Base-by-base conservation (phyloP, 306 rosid species). In the Prunus mira region DNA sequence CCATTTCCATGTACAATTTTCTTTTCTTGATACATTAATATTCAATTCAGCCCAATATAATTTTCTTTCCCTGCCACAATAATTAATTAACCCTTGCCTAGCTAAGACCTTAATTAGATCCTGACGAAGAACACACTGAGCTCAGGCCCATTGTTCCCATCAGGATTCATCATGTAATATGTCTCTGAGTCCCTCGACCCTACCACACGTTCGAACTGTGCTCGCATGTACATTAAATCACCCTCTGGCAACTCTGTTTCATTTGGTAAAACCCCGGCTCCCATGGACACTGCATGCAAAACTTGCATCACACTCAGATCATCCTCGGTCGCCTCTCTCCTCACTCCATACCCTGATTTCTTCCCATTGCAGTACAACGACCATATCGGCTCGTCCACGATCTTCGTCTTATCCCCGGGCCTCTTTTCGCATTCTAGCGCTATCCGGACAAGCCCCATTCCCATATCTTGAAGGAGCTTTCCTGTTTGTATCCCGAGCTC, bases 181-280 rank as follows among this genome's bases (percentile, higher is more conserved):
- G 97, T 86, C 76, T 94, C 98, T 0, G 98, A 91, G 32, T 94
- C 98, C 82, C 77, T 94, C 0, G 98, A 91, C 47, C 97, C 98
- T 4, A 87, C 73, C 8, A 90, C 97, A 1, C 95, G 83, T 76
- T 90, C 97, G 46, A 94, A 91, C 81, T 82, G 30, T 0, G 86
- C 91, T 69, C 98, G 88, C 96, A 87, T 84, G 69, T 92, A 94
- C 28, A 88, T 87, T 17, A 94, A 13, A 19, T 94, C 96, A 8
- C 92, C 94, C 1, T 87, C 91, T 0, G 79, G 69, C 30, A 1
- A 73, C 49, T 77, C 47, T 81, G 83, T 1, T 73, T 82, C 82
- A 8, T n/a, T 30, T 0, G 98, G 98, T 11, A 94, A 83, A 49
- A 92, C 89, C 0, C 97, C 98, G 5, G 93, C 95, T 2, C 93